A percentile compares a stretch with the other conserved stretches of the same genome.
These are phyloP conservation scores for Brassica napus DNA, from an alignment of 345 rosid species.

Conservation along the genomic window DNA sequence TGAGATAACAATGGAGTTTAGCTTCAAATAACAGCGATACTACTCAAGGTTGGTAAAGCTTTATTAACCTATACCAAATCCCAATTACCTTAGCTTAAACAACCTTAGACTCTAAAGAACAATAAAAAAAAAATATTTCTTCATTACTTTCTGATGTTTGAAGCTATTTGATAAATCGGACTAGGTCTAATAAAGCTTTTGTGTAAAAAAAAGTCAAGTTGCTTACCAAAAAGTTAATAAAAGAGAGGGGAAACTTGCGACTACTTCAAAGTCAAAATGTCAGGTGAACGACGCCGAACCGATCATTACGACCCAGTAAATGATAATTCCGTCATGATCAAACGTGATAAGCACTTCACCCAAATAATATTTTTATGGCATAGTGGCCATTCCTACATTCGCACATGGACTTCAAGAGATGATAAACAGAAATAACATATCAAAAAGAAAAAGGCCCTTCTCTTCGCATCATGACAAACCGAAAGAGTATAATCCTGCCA, in stretches of 20 bases:
- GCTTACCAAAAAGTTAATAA: constrained; percentile 21
- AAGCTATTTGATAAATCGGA: neutral
- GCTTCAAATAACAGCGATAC: neutral
- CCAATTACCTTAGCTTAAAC: neutral
- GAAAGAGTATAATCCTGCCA: neutral
- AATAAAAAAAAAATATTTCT: neutral
- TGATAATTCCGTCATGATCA: constrained; percentile 5
- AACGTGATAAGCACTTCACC: constrained; percentile 34
- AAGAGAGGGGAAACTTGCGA: constrained; percentile 1
- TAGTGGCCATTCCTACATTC: neutral
- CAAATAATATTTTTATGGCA: neutral
- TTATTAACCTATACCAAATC: neutral
- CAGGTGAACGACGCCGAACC: constrained; percentile 38
- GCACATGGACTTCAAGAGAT: too few species aligned
- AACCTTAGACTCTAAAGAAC: neutral
- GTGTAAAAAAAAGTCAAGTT: constrained; percentile 14
- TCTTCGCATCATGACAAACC: constrained; percentile 15
- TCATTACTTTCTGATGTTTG: neutral
- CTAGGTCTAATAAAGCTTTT: neutral
- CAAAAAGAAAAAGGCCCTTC: neutral
- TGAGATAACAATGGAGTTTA: too few species aligned
- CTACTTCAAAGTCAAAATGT: constrained; percentile 33
- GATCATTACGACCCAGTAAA: constrained; percentile 26
- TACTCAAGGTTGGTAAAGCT: neutral
- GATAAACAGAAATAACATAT: neutral